Conservation (phyloP, 192 early-diverging fungal species). For the Umbelopsis sp. region DNA sequence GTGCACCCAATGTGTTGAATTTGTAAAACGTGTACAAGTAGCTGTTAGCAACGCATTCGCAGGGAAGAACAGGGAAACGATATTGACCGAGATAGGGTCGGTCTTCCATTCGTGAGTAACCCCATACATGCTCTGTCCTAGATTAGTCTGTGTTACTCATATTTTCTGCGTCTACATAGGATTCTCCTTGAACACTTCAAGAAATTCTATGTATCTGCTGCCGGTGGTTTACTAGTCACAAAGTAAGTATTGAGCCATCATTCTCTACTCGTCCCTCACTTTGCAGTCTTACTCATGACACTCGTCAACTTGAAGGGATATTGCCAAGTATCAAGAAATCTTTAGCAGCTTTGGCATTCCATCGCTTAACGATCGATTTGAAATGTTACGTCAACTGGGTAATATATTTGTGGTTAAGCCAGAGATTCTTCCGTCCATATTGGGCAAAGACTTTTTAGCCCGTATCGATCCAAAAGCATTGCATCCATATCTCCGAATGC, state of each 20-base stretch:
- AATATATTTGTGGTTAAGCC: constrained; percentile 93
- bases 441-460: constrained; percentile 84
- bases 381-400: constrained; percentile 88
- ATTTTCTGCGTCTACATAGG: constrained; percentile 39
- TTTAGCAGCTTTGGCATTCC: constrained; percentile 76
- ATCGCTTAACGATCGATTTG: constrained; percentile 80
- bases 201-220: constrained; percentile 82
- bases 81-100: constrained; percentile 79
- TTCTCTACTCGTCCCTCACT: background rate
- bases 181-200: constrained; percentile 92
- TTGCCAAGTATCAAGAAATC: constrained; percentile 91
- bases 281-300: background rate
- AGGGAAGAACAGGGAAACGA: constrained; percentile 75
- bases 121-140: background rate
- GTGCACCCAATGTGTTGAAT: constrained; percentile 80
- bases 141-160: constrained; percentile 4
- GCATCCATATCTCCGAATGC: constrained; percentile 85
- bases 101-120: constrained; percentile 72
- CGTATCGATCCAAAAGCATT: constrained; percentile 77
- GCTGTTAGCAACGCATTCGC: constrained; percentile 64
- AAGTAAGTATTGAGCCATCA: constrained; percentile 61
- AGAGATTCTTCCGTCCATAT: constrained; percentile 83
- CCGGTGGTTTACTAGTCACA: constrained; percentile 85
- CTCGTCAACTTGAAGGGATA: constrained; percentile 62
- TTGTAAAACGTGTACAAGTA: constrained; percentile 65